phyloP scores from a whole-genome alignment of 352 stramenopile species.

The Pythium aristosporum region DNA sequence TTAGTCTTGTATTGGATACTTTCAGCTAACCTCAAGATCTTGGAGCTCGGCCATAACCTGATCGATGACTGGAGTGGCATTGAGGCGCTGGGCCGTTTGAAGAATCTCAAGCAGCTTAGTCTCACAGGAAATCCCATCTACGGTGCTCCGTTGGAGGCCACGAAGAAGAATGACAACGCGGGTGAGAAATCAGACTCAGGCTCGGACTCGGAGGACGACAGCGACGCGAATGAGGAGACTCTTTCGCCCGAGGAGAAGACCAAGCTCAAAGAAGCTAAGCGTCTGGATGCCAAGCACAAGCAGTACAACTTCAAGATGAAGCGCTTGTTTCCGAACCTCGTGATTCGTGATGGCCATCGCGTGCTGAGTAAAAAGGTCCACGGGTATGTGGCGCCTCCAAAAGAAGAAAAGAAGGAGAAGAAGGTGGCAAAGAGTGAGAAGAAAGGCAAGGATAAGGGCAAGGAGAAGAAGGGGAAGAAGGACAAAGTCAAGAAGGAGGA shows the following conservation, averaged over 20 bases:
- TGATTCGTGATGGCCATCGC: constrained; percentile 75
- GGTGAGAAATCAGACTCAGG: not conserved
- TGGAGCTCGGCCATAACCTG: constrained; percentile 80
- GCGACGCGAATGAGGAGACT: constrained; percentile 29
- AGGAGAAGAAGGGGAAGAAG: not conserved
- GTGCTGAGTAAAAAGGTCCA: constrained; percentile 83
- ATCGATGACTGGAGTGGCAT: constrained; percentile 82
- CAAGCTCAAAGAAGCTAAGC: constrained; percentile 61
- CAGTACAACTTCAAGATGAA: constrained; percentile 91
- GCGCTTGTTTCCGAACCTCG: constrained; percentile 72
- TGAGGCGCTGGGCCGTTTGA: constrained; percentile 53
- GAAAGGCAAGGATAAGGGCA: constrained; percentile 17
- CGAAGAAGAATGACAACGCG: constrained; percentile 12
- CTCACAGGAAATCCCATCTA: constrained; percentile 80
- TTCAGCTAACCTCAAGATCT: constrained; percentile 73
- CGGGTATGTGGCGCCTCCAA: constrained; percentile 71
- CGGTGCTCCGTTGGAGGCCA: constrained; percentile 43
- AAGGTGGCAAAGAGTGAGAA: constrained; percentile 27
- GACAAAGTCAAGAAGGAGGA: not conserved
- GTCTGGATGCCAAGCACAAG: constrained; percentile 79
- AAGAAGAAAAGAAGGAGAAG: constrained; percentile 53
- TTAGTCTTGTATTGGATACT: not conserved
- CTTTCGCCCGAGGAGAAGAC: constrained; percentile 48
- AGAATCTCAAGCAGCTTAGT: constrained; percentile 78
- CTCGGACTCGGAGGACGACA: constrained; percentile 18